Conservation (phyloP, 2,329 filamentous ascomycete species). For the Xylaria sp. region DNA sequence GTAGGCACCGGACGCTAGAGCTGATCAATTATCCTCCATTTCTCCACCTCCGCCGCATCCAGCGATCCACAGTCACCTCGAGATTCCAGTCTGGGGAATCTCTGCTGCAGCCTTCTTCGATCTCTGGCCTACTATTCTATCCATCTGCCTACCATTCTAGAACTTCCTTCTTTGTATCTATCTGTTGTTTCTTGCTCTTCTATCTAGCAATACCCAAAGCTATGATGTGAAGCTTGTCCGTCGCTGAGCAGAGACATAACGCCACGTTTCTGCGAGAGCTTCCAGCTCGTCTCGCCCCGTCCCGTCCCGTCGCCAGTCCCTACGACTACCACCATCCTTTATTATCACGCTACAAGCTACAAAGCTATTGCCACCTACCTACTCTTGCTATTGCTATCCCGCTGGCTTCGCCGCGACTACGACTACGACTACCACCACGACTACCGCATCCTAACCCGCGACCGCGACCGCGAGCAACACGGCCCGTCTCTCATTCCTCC, state of each 20-base stretch:
- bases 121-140: not conserved
- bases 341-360: not conserved
- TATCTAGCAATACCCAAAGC: not conserved
- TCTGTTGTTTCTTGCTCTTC: not conserved
- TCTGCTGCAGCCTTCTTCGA: not conserved
- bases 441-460: not conserved
- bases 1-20: not conserved
- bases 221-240: not conserved
- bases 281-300: not conserved
- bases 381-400: not conserved
- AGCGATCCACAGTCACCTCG: not conserved
- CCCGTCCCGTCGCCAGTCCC: not conserved
- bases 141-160: not conserved
- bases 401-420: not conserved
- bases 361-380: not conserved
- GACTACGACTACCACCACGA: not conserved
- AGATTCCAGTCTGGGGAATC: not conserved
- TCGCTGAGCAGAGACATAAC: not conserved
- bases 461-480: not conserved
- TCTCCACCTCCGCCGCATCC: not conserved
- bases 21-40: not conserved
- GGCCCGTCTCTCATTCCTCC: not conserved
- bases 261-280: not conserved
- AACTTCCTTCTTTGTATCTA: not conserved
- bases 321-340: not conserved